Percentiles rank a stretch among this genome's conserved stretches.
Conservation (phyloP, 2,329 filamentous ascomycete species). For the Coleophoma eucalyptorum region DNA sequence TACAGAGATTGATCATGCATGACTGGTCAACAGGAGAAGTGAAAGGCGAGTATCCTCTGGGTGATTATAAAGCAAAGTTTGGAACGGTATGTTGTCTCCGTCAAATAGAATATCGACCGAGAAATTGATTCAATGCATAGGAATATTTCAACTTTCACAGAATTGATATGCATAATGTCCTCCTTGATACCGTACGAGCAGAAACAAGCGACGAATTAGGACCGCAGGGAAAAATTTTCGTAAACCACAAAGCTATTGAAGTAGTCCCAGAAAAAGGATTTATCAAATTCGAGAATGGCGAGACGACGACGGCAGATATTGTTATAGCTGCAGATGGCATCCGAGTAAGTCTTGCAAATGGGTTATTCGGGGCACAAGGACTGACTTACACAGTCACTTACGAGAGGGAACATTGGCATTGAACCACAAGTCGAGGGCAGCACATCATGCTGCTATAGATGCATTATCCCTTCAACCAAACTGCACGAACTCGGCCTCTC, state of each 20-base stretch:
- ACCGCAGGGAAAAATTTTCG: conserved; percentile 43
- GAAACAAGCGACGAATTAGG: conserved; percentile 47
- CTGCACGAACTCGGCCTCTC: conserved; percentile 55
- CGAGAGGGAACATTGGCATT: conserved; percentile 55
- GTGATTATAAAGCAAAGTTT: conserved; percentile 61
- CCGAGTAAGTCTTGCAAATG: conserved; percentile 28
- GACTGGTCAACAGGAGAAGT: conserved; percentile 68
- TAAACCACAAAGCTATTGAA: conserved; percentile 46
- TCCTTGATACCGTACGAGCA: conserved; percentile 51
- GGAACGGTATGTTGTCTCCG: conserved; percentile 38
- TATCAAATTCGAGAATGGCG: conserved; percentile 33
- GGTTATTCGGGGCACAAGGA: too few relatives aligned
- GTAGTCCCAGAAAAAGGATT: conserved; percentile 34
- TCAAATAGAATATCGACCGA: neutral
- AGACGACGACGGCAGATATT: conserved; percentile 24
- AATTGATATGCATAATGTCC: conserved; percentile 62
- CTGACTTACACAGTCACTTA: conserved; percentile 35
- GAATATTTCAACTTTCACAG: conserved; percentile 67
- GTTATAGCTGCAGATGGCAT: conserved; percentile 44
- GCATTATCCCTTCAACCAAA: conserved; percentile 60
- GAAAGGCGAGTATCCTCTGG: conserved; percentile 58
- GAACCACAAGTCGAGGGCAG: conserved; percentile 51
- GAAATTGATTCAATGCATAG: conserved; percentile 1
- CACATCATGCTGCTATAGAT: conserved; percentile 59
- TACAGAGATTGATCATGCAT: conserved; percentile 62